phyloP scores from a whole-genome alignment of 352 stramenopile genomes.

The Phytophthora megakarya region DNA sequence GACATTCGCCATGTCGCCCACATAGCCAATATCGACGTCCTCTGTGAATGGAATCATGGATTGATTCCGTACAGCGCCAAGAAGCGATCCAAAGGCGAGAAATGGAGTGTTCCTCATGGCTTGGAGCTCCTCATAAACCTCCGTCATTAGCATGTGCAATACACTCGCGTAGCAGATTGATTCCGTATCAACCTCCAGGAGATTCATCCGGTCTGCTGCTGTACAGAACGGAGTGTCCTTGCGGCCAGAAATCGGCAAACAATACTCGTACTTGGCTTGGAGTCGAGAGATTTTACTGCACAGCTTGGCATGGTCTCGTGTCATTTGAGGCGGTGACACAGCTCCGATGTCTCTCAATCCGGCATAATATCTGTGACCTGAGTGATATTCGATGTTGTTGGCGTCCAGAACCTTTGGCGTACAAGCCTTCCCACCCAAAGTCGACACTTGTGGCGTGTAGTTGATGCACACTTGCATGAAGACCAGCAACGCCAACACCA shows the following conservation, averaged over 20 bases:
- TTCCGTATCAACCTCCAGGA: slow-evolving; percentile 31
- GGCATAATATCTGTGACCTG: slow-evolving; percentile 8
- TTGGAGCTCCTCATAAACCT: slow-evolving; percentile 23
- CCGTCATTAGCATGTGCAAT: slow-evolving; percentile 42
- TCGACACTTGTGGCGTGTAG: slow-evolving; percentile 1
- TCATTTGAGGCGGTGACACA: slow-evolving; percentile 21
- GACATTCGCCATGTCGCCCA: slow-evolving; percentile 6
- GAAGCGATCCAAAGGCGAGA: slow-evolving; percentile 46
- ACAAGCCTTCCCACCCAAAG: background rate
- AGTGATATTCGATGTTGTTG: slow-evolving; percentile 18
- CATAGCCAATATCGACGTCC: slow-evolving; percentile 51
- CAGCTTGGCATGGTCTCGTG: slow-evolving; percentile 13
- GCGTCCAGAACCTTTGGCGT: slow-evolving; percentile 13
- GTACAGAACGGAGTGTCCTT: slow-evolving; percentile 49
- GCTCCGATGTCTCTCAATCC: slow-evolving; percentile 1
- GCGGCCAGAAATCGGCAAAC: slow-evolving; percentile 49
- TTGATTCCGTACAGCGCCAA: slow-evolving; percentile 51
- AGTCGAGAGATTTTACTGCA: slow-evolving; percentile 15
- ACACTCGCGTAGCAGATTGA: slow-evolving; percentile 51
- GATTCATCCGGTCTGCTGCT: slow-evolving; percentile 45
- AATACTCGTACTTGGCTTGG: slow-evolving; percentile 33
- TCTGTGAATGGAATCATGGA: slow-evolving; percentile 57
- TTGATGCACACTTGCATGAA: slow-evolving; percentile 8
- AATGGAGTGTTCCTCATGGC: slow-evolving; percentile 26
- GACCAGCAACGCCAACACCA: slow-evolving; percentile 5